phyloP scores from a whole-genome alignment of 306 rosid genomes.

The Dalbergia oliveri region DNA sequence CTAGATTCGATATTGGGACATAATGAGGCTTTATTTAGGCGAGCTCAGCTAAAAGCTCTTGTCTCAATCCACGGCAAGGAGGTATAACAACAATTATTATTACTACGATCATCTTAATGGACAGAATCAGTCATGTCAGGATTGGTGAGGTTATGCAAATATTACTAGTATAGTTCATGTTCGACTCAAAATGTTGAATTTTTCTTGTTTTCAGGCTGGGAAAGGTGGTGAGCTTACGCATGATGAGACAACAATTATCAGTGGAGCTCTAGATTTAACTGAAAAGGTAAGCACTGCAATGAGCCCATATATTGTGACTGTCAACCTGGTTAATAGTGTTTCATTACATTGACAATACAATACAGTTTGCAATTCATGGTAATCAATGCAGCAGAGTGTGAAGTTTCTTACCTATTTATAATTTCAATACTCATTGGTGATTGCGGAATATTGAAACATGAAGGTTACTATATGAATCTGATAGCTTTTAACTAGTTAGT shows the following conservation, averaged over 20 bases:
- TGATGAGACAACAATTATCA: constrained; percentile 93
- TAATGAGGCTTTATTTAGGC: constrained; percentile 89
- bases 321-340: constrained; percentile 14
- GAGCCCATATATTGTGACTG: constrained; percentile 17
- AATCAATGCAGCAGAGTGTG: constrained; percentile 2
- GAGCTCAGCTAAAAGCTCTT: constrained; percentile 94
- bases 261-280: constrained; percentile 95
- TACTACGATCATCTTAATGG: constrained; percentile 2
- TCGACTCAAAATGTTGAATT: constrained; percentile 11
- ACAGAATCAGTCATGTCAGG: constrained; percentile 22
- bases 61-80: constrained; percentile 92
- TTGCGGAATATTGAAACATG: constrained; percentile 28
- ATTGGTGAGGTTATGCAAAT: constrained; percentile 29
- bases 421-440: constrained; percentile 31
- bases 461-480: constrained; percentile 29
- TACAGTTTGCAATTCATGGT: constrained; percentile 23
- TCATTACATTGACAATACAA: constrained; percentile 4
- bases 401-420: constrained; percentile 33
- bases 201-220: constrained; percentile 74
- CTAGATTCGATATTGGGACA: constrained; percentile 86
- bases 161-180: background rate
- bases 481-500: constrained; percentile 26
- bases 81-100: constrained; percentile 54
- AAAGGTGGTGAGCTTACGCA: constrained; percentile 99
- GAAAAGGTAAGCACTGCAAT: constrained; percentile 69